These are phyloP conservation scores for Ceratocystis albifundus DNA, from an alignment of 2,329 filamentous ascomycete genomes.

Conservation along the genomic window DNA sequence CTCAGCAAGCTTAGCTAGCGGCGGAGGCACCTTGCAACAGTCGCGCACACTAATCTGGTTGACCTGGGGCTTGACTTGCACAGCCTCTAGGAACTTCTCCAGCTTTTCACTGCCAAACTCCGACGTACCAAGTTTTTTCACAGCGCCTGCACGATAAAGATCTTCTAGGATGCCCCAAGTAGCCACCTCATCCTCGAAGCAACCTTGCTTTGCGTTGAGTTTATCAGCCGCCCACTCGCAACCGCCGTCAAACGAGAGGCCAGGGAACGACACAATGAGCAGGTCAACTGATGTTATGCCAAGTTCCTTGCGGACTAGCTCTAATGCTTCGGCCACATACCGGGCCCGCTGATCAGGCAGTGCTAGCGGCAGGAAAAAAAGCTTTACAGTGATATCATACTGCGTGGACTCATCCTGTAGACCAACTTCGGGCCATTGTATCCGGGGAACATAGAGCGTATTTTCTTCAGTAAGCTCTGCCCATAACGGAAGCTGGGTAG, in stretches of 20 bases:
- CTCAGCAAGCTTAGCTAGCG: slow-evolving; percentile 74
- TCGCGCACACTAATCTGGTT: slow-evolving; percentile 95
- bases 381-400: slow-evolving; percentile 91
- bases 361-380: slow-evolving; percentile 77
- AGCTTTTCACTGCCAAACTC: slow-evolving; percentile 85
- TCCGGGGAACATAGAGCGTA: slow-evolving; percentile 63
- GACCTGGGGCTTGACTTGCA: slow-evolving; percentile 63
- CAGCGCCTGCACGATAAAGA: slow-evolving; percentile 58
- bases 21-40: slow-evolving; percentile 89
- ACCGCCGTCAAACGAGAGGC: slow-evolving; percentile 84
- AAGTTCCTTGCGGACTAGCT: slow-evolving; percentile 69
- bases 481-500: slow-evolving; percentile 44
- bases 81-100: slow-evolving; percentile 59
- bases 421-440: slow-evolving; percentile 59
- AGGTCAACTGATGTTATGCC: slow-evolving; percentile 67
- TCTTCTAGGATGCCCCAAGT: slow-evolving; percentile 64
- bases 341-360: slow-evolving; percentile 51
- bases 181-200: slow-evolving; percentile 54
- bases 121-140: slow-evolving; percentile 67
- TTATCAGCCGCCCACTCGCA: slow-evolving; percentile 67
- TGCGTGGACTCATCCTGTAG: slow-evolving; percentile 69
- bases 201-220: slow-evolving; percentile 48
- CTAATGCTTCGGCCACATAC: slow-evolving; percentile 67
- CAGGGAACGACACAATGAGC: slow-evolving; percentile 84
- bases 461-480: slow-evolving; percentile 47